These are phyloP conservation scores for Aureobasidium sp. DNA, from an alignment of 2,329 filamentous ascomycete species.

Conservation along the genomic window DNA sequence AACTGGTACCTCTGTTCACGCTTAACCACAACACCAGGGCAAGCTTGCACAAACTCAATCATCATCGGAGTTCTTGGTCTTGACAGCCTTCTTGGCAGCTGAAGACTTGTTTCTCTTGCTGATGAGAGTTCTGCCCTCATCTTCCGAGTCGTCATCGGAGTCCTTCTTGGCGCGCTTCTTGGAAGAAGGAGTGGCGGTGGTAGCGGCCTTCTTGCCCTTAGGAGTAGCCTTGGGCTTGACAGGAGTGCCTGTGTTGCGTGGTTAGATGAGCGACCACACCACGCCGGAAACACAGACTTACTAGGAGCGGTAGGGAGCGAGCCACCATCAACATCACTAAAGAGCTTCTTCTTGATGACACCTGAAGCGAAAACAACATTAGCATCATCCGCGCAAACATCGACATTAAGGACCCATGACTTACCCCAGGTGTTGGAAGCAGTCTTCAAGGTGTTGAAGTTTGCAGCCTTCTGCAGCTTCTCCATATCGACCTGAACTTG, in stretches of 20 bases:
- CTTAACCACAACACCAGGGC: not conserved
- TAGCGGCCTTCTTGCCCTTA: constrained; percentile 19
- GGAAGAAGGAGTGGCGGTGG: constrained; percentile 22
- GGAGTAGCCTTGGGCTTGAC: not conserved
- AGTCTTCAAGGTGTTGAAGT: constrained; percentile 29
- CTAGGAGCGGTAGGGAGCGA: constrained; percentile 1
- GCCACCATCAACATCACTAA: constrained; percentile 19
- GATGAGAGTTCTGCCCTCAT: constrained; percentile 1
- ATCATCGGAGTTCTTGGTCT: constrained; percentile 14
- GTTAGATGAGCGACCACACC: not conserved
- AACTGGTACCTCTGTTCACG: not conserved
- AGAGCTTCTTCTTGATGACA: constrained; percentile 28
- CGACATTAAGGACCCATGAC: not conserved
- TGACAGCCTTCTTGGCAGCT: constrained; percentile 1
- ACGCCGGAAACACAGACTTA: not conserved
- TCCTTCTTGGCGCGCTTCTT: constrained; percentile 20
- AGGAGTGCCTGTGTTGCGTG: not conserved
- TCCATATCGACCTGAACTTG: constrained; percentile 25
- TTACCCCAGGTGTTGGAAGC: constrained; percentile 28
- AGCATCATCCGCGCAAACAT: not conserved
- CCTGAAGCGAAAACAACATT: not conserved
- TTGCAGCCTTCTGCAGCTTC: constrained; percentile 22
- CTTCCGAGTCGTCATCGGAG: not conserved
- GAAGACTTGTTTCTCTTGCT: constrained; percentile 1
- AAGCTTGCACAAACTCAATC: not conserved